These are phyloP conservation scores for Fusarium proliferatum DNA, from an alignment of 2,329 filamentous ascomycete species.

Conservation along the genomic window DNA sequence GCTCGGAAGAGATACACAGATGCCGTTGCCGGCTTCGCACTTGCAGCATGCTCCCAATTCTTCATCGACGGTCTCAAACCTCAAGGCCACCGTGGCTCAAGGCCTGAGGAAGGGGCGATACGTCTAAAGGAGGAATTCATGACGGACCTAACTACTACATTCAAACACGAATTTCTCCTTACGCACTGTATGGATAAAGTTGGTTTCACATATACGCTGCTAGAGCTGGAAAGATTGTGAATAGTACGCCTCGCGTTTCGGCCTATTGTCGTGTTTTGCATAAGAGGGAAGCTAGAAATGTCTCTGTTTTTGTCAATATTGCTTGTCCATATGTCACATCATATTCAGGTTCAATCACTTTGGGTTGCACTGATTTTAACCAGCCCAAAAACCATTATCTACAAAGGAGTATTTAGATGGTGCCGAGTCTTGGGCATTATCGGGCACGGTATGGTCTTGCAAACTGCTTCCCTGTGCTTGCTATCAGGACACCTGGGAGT, in stretches of 20 bases:
- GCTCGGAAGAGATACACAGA: neutral
- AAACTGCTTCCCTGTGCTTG: too few species aligned
- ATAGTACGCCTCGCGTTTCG: rapidly evolving
- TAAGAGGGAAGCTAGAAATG: rapidly evolving
- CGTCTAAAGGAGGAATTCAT: neutral
- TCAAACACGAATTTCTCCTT: neutral
- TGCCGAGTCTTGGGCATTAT: neutral
- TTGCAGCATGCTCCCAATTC: neutral
- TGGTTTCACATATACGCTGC: neutral
- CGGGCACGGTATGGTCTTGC: too few species aligned
- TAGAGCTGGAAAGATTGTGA: neutral
- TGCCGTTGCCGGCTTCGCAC: neutral
- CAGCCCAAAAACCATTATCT: rapidly evolving
- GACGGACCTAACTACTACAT: rapidly evolving
- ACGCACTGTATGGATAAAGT: neutral
- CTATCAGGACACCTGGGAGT: neutral
- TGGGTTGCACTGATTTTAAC: neutral
- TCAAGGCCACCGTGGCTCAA: rapidly evolving
- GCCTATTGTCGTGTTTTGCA: rapidly evolving
- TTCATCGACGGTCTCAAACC: neutral
- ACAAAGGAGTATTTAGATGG: rapidly evolving
- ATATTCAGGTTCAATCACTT: neutral
- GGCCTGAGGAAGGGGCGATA: rapidly evolving
- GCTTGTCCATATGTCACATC: neutral
- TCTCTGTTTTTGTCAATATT: neutral